These are phyloP conservation scores for Periconia sp. DNA, from an alignment of 2,329 filamentous ascomycete genomes.

Conservation along the genomic window DNA sequence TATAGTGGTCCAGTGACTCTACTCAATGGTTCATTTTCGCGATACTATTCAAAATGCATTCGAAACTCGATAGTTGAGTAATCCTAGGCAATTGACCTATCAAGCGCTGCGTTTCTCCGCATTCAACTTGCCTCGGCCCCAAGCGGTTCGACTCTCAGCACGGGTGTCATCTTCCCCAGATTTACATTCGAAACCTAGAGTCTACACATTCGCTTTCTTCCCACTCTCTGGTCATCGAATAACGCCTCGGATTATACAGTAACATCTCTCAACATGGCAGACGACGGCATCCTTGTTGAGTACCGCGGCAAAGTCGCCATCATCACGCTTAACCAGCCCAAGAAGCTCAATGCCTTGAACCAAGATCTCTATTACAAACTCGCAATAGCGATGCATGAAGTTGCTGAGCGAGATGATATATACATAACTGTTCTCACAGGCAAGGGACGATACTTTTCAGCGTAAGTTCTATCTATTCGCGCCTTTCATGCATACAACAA, in stretches of 20 bases:
- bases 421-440: constrained; percentile 84
- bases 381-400: constrained; percentile 73
- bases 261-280: constrained; percentile 37
- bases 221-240: background rate
- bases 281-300: constrained; percentile 62
- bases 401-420: constrained; percentile 80
- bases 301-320: constrained; percentile 76
- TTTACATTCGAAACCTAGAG: background rate
- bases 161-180: constrained; percentile 11
- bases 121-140: constrained; percentile 29
- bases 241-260: background rate
- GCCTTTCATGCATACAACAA: constrained; percentile 5
- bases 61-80: no score
- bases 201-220: no score
- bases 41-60: no score
- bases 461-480: constrained; percentile 61
- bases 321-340: constrained; percentile 82
- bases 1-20: background rate
- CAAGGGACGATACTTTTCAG: constrained; percentile 83
- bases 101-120: constrained; percentile 17
- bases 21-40: background rate
- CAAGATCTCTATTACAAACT: constrained; percentile 78
- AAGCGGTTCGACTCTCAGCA: constrained; percentile 13
- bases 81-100: constrained; percentile 13
- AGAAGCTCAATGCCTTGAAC: constrained; percentile 85